Evolutionary conservation across 2,329 filamentous ascomycete genomes (phyloP).

Genomic region (Dothistroma pini): DNA sequence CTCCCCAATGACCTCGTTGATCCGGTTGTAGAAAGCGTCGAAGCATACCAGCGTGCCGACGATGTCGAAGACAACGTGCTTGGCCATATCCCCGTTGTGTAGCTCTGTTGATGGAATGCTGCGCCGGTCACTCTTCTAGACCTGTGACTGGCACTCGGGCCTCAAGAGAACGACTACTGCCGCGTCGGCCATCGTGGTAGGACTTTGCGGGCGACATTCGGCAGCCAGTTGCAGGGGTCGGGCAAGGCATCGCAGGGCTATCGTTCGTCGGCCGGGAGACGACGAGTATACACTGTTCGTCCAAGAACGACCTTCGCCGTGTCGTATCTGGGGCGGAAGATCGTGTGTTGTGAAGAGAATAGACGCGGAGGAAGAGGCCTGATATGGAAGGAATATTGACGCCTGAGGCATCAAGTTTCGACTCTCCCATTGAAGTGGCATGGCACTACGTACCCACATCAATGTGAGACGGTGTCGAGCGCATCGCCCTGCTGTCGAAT

Average conservation of each 20-base stretch:
- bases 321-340: neutral
- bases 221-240: neutral
- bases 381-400: too few relatives aligned
- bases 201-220: neutral
- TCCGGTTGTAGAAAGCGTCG: constrained; percentile 42
- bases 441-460: too few relatives aligned
- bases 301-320: neutral
- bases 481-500: too few relatives aligned
- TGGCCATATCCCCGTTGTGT: constrained; percentile 9
- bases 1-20: constrained; percentile 43
- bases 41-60: constrained; percentile 52
- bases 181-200: neutral
- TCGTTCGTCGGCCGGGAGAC: neutral
- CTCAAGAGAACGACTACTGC: too few relatives aligned
- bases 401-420: too few relatives aligned
- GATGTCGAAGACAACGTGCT: constrained; percentile 40
- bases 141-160: neutral
- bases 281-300: neutral
- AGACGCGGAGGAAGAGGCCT: too few relatives aligned
- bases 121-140: neutral
- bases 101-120: neutral
- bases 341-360: too few relatives aligned
- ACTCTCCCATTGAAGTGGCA: too few relatives aligned
- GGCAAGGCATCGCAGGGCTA: neutral
- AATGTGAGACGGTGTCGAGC: too few relatives aligned